A percentile compares a stretch with the other conserved stretches of the same genome.
Evolutionary conservation across 148 eudicot genomes (phyloP).

Genomic region (Chenopodium album): DNA sequence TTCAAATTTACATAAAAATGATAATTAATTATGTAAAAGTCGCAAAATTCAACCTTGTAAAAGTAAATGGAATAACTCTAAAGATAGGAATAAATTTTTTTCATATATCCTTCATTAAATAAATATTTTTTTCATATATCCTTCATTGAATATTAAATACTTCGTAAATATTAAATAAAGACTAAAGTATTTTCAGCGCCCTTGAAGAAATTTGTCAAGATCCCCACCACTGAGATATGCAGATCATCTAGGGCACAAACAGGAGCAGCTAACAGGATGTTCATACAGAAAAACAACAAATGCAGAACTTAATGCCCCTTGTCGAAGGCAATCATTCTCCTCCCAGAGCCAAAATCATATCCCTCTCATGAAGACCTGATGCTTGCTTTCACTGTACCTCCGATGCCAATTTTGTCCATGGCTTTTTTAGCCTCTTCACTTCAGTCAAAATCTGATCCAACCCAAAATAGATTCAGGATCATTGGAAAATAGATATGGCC

Average conservation of each 20-base stretch:
- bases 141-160: too few species aligned
- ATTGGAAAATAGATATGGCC: conserved; percentile 76
- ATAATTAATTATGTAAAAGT: too few species aligned
- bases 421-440: conserved; percentile 74
- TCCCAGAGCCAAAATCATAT: conserved; percentile 50
- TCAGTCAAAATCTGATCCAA: conserved; percentile 72
- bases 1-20: background rate
- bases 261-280: background rate
- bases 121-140: too few species aligned
- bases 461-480: conserved; percentile 65
- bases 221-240: background rate
- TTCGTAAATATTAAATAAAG: too few species aligned
- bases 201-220: too few species aligned
- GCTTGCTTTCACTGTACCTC: conserved; percentile 76
- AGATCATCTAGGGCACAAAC: background rate
- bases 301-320: conserved; percentile 33
- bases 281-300: background rate
- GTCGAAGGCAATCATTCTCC: conserved; percentile 58
- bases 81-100: too few species aligned
- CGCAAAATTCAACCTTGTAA: too few species aligned
- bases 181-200: too few species aligned
- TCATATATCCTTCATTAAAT: too few species aligned
- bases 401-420: conserved; percentile 63
- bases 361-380: conserved; percentile 71
- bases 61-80: too few species aligned